phyloP scores from a whole-genome alignment of 164 flowering plant species.

The Chimonanthus praecox region DNA sequence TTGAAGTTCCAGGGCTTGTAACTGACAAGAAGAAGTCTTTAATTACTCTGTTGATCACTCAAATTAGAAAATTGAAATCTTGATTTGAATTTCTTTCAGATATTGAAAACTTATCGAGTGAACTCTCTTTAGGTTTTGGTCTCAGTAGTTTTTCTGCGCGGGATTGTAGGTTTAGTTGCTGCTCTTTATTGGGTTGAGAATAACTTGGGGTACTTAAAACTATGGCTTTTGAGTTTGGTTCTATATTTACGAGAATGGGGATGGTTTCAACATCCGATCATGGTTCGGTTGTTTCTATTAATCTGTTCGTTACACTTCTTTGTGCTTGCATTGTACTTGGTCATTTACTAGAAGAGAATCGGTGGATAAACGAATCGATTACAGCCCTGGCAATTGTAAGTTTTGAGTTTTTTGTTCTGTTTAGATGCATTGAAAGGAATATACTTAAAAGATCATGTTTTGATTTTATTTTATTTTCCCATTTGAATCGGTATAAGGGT shows the following conservation, averaged over 20 bases:
- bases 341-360: conserved; percentile 71
- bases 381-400: conserved; percentile 77
- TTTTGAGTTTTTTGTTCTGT: neutral
- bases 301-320: conserved; percentile 74
- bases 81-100: too few relatives aligned
- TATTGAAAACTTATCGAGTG: too few relatives aligned
- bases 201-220: neutral
- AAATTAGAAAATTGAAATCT: too few relatives aligned
- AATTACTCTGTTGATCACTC: too few relatives aligned
- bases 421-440: too few relatives aligned
- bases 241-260: conserved; percentile 19
- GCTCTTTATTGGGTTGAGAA: neutral
- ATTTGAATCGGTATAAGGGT: neutral
- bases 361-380: conserved; percentile 91
- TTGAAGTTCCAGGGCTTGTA: too few relatives aligned
- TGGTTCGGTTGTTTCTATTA: conserved; percentile 65
- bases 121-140: neutral
- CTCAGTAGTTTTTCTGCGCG: neutral
- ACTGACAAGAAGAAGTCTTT: too few relatives aligned
- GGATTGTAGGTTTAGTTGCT: too few relatives aligned
- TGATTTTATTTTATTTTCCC: neutral
- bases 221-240: conserved; percentile 1
- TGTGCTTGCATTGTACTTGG: conserved; percentile 81
- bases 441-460: too few relatives aligned
- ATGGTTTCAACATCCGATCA: conserved; percentile 45